Evolutionary conservation across 441 rosid species (phyloP).

Genomic region (Raphanus hybrid): DNA sequence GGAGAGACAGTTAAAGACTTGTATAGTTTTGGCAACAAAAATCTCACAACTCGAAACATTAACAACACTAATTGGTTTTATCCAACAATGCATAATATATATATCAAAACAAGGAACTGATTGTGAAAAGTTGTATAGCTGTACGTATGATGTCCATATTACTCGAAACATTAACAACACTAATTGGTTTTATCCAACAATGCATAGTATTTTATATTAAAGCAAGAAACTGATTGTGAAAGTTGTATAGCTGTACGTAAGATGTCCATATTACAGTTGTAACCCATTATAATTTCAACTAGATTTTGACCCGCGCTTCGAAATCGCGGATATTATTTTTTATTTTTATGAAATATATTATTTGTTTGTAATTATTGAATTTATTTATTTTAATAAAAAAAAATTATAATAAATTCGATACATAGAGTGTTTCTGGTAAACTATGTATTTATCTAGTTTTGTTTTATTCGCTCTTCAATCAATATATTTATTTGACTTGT

Average conservation of each 20-base stretch:
- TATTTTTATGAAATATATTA: too few species aligned
- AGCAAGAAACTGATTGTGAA: slow-evolving; percentile 29
- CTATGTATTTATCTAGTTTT: too few species aligned
- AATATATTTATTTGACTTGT: too few species aligned
- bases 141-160: slow-evolving; percentile 32
- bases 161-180: slow-evolving; percentile 17
- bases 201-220: slow-evolving; percentile 11
- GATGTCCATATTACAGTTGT: slow-evolving; percentile 40
- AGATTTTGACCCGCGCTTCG: too few species aligned
- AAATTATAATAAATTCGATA: too few species aligned
- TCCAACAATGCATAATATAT: slow-evolving; percentile 8
- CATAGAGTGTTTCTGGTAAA: too few species aligned
- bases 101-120: slow-evolving; percentile 25
- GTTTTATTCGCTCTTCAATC: too few species aligned
- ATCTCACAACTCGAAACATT: background rate
- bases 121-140: slow-evolving; percentile 36
- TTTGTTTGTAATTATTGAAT: too few species aligned
- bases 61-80: background rate
- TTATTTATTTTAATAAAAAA: too few species aligned
- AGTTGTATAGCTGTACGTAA: slow-evolving; percentile 37
- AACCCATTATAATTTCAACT: slow-evolving; percentile 25
- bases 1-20: background rate
- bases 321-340: too few species aligned
- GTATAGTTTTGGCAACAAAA: slow-evolving; percentile 7
- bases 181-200: slow-evolving; percentile 1